Evolutionary conservation across 331 rosid species (phyloP), one percentile per base, ranked within the genome.

Genomic region (Malus hybrid): DNA sequence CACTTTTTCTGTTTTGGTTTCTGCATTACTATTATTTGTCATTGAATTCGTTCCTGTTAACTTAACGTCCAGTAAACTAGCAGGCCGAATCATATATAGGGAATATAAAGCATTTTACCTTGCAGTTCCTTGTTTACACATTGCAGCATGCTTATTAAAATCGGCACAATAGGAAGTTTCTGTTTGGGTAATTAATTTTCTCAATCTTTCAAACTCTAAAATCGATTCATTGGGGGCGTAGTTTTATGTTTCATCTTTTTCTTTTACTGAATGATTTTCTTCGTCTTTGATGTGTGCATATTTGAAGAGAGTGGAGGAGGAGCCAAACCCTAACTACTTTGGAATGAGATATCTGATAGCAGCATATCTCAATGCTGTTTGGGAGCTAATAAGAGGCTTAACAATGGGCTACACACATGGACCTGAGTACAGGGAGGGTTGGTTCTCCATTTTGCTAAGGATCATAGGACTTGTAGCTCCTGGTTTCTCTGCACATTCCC

Each of bases 371-470:
- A 93, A 79, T 82, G 97, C 93, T 61, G 62, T 82, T 10, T 89
- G 94, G 95, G 96, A 90, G 88, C 85, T 93, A 44, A 68, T 87
- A 42, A 83, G 93, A 85, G 80, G 90, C 46, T 80, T 87, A 14
- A 76, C 76, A 71, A 90, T 89, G 72, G 90, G 88, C n/a, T 90
- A 83, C 75, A 39, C 67, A 12, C 66, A 80, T 52, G 98, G 98
- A 73, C 71, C 85, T 70, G 91, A 84, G 64, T 90, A 90, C 50
- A 84, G 60, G 66, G 95, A 93, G 73, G 89, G 90, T 4, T 88
- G 93, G 95, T 83, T 90, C 80, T 70, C 82, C 79, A 72, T 73
- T 56, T 46, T 82, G 77, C 20, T 32, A 34, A 85, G 95, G 75
- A 67, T 85, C 36, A 48, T 84, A 24, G 98, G 98, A 76, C 85